Evolutionary conservation across 2,329 filamentous ascomycete genomes (phyloP).

Genomic region (Bertia moriformis): DNA sequence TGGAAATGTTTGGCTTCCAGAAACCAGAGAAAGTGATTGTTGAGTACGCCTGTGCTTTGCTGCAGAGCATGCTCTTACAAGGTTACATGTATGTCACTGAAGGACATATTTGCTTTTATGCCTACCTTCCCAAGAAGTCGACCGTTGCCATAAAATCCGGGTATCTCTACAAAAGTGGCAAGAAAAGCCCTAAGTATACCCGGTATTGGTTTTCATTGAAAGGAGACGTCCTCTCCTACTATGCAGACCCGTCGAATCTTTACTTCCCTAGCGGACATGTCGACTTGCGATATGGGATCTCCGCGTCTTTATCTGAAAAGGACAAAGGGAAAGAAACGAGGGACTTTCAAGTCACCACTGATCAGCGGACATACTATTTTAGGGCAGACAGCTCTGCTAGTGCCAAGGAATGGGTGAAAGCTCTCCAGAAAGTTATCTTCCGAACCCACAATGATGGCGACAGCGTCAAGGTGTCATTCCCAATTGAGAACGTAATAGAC

Average conservation of each 20-base stretch:
- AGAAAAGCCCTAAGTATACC: slow-evolving; percentile 73
- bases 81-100: slow-evolving; percentile 93
- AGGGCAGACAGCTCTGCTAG: slow-evolving; percentile 74
- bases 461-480: slow-evolving; percentile 88
- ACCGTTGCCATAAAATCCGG: slow-evolving; percentile 73
- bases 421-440: slow-evolving; percentile 87
- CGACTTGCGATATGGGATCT: slow-evolving; percentile 81
- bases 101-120: slow-evolving; percentile 90
- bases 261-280: slow-evolving; percentile 90
- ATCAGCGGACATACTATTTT: slow-evolving; percentile 74
- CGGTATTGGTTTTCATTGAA: slow-evolving; percentile 90
- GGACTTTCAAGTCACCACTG: slow-evolving; percentile 68
- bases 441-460: slow-evolving; percentile 90
- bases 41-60: slow-evolving; percentile 87
- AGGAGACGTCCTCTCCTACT: slow-evolving; percentile 84
- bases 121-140: slow-evolving; percentile 86
- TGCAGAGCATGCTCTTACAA: slow-evolving; percentile 82
- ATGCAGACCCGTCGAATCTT: slow-evolving; percentile 64
- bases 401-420: slow-evolving; percentile 93
- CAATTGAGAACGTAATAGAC: slow-evolving; percentile 77
- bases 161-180: slow-evolving; percentile 75
- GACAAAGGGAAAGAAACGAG: slow-evolving; percentile 58
- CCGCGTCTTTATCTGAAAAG: slow-evolving; percentile 56
- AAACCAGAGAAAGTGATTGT: slow-evolving; percentile 68
- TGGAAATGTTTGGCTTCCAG: slow-evolving; percentile 76